Percentiles rank a stretch among this genome's conserved stretches.
Evolutionary conservation across 2,329 filamentous ascomycete genomes (phyloP).

Genomic region (Xylariaceae sp.): DNA sequence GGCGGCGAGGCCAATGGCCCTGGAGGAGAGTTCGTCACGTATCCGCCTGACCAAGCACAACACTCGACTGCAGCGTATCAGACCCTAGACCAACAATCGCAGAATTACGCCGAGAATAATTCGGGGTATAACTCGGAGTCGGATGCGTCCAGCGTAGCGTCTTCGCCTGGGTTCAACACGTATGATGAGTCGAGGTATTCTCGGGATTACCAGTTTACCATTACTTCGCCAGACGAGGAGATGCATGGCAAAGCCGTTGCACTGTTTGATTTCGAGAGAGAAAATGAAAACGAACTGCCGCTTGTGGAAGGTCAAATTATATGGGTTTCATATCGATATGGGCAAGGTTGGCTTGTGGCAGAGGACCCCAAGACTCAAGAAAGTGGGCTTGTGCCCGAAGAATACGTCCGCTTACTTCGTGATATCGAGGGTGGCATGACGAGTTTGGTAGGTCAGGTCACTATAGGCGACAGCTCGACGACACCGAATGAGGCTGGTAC

Average conservation of each 20-base stretch:
- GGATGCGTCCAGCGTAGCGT: slow-evolving; percentile 54
- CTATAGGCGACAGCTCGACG: slow-evolving; percentile 44
- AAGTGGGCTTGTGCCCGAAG: slow-evolving; percentile 91
- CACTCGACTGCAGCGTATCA: slow-evolving; percentile 51
- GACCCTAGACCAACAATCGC: slow-evolving; percentile 43
- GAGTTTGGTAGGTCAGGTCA: slow-evolving; percentile 60
- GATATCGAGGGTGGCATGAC: slow-evolving; percentile 90
- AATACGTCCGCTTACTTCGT: slow-evolving; percentile 86
- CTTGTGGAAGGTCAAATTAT: slow-evolving; percentile 94
- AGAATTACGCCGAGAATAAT: slow-evolving; percentile 44
- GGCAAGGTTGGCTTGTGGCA: slow-evolving; percentile 95
- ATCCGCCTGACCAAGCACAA: slow-evolving; percentile 61
- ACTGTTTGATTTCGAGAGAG: slow-evolving; percentile 87
- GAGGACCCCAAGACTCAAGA: slow-evolving; percentile 93
- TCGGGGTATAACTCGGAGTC: slow-evolving; percentile 53
- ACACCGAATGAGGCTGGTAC: slow-evolving; percentile 56
- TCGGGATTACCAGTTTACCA: slow-evolving; percentile 89
- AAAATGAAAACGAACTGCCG: slow-evolving; percentile 94
- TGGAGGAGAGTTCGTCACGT: slow-evolving; percentile 76
- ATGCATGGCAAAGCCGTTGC: slow-evolving; percentile 97
- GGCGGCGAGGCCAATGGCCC: slow-evolving; percentile 68
- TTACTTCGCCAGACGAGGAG: slow-evolving; percentile 91
- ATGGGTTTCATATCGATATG: slow-evolving; percentile 91
- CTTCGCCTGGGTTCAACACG: slow-evolving; percentile 54
- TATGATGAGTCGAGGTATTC: slow-evolving; percentile 78